These are phyloP conservation scores for Penicillium sp. DNA, from an alignment of 2,329 filamentous ascomycete genomes.

Conservation along the genomic window DNA sequence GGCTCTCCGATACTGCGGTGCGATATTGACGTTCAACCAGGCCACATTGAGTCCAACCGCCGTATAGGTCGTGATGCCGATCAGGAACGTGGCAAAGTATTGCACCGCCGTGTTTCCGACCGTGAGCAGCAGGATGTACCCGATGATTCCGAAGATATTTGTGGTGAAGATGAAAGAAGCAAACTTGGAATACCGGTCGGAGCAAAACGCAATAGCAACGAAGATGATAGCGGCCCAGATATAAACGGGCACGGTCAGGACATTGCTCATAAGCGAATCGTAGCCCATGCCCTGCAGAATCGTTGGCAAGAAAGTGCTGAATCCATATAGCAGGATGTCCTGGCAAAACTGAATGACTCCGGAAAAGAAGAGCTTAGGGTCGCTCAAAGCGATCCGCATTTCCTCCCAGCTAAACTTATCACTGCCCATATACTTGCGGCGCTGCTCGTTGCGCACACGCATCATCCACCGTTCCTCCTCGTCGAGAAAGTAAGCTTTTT, in stretches of 20 bases:
- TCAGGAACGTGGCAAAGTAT: slow-evolving; percentile 57
- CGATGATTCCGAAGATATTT: slow-evolving; percentile 53
- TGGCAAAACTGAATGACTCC: slow-evolving; percentile 57
- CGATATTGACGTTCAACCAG: slow-evolving; percentile 55
- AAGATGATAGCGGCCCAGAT: slow-evolving; percentile 54
- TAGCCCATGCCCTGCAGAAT: slow-evolving; percentile 61
- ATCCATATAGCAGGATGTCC: slow-evolving; percentile 60
- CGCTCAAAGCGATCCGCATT: slow-evolving; percentile 51
- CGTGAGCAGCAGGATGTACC: slow-evolving; percentile 55
- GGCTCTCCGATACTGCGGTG: slow-evolving; percentile 54
- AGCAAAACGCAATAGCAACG: slow-evolving; percentile 51
- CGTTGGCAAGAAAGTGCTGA: slow-evolving; percentile 62
- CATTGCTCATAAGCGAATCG: slow-evolving; percentile 55
- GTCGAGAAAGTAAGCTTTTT: slow-evolving; percentile 55
- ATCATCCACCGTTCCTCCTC: slow-evolving; percentile 57
- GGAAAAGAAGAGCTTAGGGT: slow-evolving; percentile 58
- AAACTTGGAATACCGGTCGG: slow-evolving; percentile 47
- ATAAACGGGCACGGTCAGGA: slow-evolving; percentile 63
- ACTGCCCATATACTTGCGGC: slow-evolving; percentile 54
- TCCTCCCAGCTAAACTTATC: slow-evolving; percentile 58
- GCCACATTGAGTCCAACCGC: slow-evolving; percentile 52
- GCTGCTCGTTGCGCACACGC: slow-evolving; percentile 51
- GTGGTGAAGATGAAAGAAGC: slow-evolving; percentile 40
- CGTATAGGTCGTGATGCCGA: slow-evolving; percentile 53
- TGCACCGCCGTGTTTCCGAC: slow-evolving; percentile 55